phyloP scores from a whole-genome alignment of 805 yeast genomes.

The Candida xiaguanensis region DNA sequence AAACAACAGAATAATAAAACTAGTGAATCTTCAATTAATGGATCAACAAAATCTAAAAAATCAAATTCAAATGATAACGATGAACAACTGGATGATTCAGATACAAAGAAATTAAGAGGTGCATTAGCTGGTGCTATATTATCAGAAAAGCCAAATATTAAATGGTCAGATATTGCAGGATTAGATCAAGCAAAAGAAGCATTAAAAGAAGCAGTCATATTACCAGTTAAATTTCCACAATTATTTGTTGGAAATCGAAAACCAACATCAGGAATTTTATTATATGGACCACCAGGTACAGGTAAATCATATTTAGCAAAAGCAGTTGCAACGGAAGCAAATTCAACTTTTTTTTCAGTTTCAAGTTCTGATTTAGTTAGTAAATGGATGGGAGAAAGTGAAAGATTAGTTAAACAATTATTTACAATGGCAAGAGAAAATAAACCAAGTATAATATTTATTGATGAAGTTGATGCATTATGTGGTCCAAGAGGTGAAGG shows the following conservation, averaged over 20 bases:
- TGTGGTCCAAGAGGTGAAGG: constrained; percentile 99
- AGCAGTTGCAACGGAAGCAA: constrained; percentile 98
- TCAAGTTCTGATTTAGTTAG: constrained; percentile 95
- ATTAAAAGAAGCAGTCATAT: constrained; percentile 91
- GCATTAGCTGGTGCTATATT: constrained; percentile 91
- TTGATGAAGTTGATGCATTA: constrained; percentile 96
- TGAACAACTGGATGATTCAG: constrained; percentile 54
- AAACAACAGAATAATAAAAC: constrained; percentile 46
- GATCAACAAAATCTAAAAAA: constrained; percentile 56
- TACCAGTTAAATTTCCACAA: constrained; percentile 96
- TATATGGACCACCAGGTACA: constrained; percentile 81
- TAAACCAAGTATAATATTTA: constrained; percentile 92
- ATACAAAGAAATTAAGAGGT: constrained; percentile 82
- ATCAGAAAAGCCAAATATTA: constrained; percentile 86
- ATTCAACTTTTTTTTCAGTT: constrained; percentile 93
- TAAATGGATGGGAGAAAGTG: constrained; percentile 99
- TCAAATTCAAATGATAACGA: constrained; percentile 58
- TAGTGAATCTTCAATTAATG: constrained; percentile 51
- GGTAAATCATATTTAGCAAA: constrained; percentile 96
- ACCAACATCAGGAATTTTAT: constrained; percentile 84
- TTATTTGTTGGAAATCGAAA: constrained; percentile 90
- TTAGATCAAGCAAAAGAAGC: constrained; percentile 94
- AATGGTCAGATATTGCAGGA: constrained; percentile 96
- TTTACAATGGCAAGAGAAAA: constrained; percentile 95
- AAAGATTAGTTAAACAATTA: constrained; percentile 89